Percentiles rank a stretch among this genome's conserved stretches.
Evolutionary conservation across 2,329 filamentous ascomycete species (phyloP).

Genomic region (Emergomyces africanus): DNA sequence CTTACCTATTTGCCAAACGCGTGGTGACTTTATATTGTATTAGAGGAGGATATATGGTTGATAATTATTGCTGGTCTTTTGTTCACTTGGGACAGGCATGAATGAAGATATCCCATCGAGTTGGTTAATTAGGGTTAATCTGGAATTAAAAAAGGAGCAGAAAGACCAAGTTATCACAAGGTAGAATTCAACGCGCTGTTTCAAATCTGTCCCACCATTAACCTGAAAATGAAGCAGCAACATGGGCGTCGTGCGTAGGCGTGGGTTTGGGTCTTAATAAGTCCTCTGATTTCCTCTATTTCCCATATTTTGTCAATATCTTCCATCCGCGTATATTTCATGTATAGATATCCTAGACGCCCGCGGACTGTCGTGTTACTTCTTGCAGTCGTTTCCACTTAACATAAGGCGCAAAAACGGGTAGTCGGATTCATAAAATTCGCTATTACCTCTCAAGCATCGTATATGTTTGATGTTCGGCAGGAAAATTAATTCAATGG

Average conservation of each 20-base stretch:
- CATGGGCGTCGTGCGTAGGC: too few species aligned
- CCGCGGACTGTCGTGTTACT: background rate
- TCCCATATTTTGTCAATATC: background rate
- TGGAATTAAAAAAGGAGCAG: too few species aligned
- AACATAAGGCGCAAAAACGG: background rate
- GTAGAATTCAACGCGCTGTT: too few species aligned
- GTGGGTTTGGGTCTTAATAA: background rate
- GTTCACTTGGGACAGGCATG: too few species aligned
- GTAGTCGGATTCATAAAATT: background rate
- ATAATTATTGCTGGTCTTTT: too few species aligned
- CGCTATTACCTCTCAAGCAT: background rate
- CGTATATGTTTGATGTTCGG: background rate
- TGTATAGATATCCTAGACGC: background rate
- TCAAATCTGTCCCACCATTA: too few species aligned
- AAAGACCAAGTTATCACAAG: too few species aligned
- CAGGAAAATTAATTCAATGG: background rate
- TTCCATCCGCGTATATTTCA: background rate
- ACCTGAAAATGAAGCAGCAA: too few species aligned
- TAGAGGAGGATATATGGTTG: too few species aligned
- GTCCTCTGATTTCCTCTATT: background rate
- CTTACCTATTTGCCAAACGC: background rate
- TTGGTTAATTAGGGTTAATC: background rate
- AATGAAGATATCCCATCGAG: too few species aligned
- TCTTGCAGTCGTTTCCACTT: background rate
- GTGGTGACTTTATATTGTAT: background rate